phyloP scores from a whole-genome alignment of 2,329 filamentous ascomycete species.

The Colletotrichum abscissum region DNA sequence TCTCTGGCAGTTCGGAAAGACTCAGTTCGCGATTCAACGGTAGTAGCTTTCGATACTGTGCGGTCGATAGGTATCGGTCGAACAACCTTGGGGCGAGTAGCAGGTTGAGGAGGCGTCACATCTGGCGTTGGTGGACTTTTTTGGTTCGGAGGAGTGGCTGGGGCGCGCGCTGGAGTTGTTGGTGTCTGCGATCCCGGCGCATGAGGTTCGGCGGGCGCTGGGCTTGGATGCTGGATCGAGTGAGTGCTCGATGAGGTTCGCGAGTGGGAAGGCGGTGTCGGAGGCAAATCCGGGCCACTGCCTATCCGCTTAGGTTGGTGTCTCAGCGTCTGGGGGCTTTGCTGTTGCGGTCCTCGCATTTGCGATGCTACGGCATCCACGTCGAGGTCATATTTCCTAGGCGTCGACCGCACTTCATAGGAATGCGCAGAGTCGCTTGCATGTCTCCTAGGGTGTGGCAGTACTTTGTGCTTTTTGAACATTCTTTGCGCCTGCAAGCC shows the following conservation, averaged over 20 bases:
- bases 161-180: slow-evolving; percentile 51
- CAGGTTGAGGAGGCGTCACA: slow-evolving; percentile 74
- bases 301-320: slow-evolving; percentile 55
- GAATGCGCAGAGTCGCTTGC: slow-evolving; percentile 23
- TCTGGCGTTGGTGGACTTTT: slow-evolving; percentile 80
- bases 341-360: slow-evolving; percentile 45
- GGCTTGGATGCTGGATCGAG: slow-evolving; percentile 55
- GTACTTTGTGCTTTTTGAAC: slow-evolving; percentile 59
- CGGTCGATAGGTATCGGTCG: slow-evolving; percentile 62
- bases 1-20: slow-evolving; percentile 81
- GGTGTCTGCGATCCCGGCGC: slow-evolving; percentile 48
- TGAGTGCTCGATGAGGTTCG: slow-evolving; percentile 66
- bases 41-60: slow-evolving; percentile 63
- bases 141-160: slow-evolving; percentile 73
- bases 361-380: slow-evolving; percentile 35
- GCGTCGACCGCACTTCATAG: slow-evolving; percentile 31
- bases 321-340: slow-evolving; percentile 53
- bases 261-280: slow-evolving; percentile 72
- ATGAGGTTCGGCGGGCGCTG: slow-evolving; percentile 46
- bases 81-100: slow-evolving; percentile 54
- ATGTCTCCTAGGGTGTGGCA: slow-evolving; percentile 49
- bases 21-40: slow-evolving; percentile 71
- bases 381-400: slow-evolving; percentile 35
- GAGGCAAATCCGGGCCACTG: slow-evolving; percentile 64
- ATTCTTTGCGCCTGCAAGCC: slow-evolving; percentile 47